Conservation (phyloP, 192 early-diverging fungal species). For the Mortierella antarctica region DNA sequence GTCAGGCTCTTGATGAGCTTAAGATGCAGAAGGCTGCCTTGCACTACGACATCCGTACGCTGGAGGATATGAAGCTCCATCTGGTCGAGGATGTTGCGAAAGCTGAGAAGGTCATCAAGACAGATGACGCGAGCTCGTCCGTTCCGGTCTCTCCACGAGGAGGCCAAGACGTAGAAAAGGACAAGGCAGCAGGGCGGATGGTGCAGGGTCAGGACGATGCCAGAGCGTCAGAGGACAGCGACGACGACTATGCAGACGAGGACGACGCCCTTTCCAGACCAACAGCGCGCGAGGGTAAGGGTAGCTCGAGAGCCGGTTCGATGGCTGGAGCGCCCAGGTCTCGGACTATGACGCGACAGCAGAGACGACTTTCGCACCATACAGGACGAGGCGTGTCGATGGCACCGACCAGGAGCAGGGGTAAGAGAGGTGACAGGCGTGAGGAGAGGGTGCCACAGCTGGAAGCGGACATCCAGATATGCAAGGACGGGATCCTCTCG, state of each 20-base stretch:
- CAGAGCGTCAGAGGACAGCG: too few species aligned
- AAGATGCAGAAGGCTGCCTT: slow-evolving; percentile 9
- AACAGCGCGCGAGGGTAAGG: not conserved
- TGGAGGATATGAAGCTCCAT: not conserved
- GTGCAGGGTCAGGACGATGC: too few species aligned
- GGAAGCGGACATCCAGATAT: slow-evolving; percentile 32
- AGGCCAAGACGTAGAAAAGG: too few species aligned
- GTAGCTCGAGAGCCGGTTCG: not conserved
- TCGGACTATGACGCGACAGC: not conserved
- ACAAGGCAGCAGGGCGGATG: too few species aligned
- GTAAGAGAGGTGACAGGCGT: not conserved
- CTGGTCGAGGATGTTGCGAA: not conserved
- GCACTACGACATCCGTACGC: slow-evolving; percentile 11
- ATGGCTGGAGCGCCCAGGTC: not conserved
- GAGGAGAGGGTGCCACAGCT: slow-evolving; percentile 21
- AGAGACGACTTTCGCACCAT: not conserved
- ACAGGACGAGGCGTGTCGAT: not conserved
- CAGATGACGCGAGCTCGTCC: too few species aligned
- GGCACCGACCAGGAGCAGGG: not conserved
- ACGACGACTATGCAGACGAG: too few species aligned
- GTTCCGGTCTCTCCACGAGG: too few species aligned
- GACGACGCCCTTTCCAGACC: too few species aligned
- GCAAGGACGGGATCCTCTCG: slow-evolving; percentile 10
- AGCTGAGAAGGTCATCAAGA: too few species aligned
- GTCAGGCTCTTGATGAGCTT: slow-evolving; percentile 25